Conservation (phyloP, 2,329 filamentous ascomycete species). For the Podosphaera xanthii region DNA sequence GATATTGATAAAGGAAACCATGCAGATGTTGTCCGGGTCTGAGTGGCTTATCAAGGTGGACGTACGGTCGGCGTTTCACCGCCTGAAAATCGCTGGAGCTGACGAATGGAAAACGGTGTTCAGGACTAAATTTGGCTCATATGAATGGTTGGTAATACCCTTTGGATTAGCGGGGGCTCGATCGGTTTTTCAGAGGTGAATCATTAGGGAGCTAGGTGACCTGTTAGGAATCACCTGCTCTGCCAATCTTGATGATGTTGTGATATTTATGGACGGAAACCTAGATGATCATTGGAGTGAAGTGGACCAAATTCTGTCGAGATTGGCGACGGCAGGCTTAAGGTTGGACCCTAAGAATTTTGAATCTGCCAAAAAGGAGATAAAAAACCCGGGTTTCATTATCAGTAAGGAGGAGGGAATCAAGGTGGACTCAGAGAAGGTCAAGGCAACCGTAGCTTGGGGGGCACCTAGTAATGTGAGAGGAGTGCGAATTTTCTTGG, state of each 20-base stretch:
- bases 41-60: too few relatives aligned
- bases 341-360: neutral
- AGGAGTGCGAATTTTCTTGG: neutral
- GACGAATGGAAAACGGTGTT: too few relatives aligned
- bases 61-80: too few relatives aligned
- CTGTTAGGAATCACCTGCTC: neutral
- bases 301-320: neutral
- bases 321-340: neutral
- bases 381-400: neutral
- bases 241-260: neutral
- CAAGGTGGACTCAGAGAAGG: neutral
- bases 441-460: neutral
- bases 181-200: neutral
- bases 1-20: too few relatives aligned
- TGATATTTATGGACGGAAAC: neutral
- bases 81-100: too few relatives aligned
- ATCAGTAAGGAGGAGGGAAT: neutral
- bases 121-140: too few relatives aligned
- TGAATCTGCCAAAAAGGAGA: neutral
- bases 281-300: neutral
- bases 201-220: neutral
- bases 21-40: too few relatives aligned
- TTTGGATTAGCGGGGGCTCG: neutral
- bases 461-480: neutral
- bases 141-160: too few relatives aligned